Percentiles rank a stretch among this genome's conserved stretches.
phyloP scores from a whole-genome alignment of 164 flowering plant genomes.

The Hamamelis virginiana region DNA sequence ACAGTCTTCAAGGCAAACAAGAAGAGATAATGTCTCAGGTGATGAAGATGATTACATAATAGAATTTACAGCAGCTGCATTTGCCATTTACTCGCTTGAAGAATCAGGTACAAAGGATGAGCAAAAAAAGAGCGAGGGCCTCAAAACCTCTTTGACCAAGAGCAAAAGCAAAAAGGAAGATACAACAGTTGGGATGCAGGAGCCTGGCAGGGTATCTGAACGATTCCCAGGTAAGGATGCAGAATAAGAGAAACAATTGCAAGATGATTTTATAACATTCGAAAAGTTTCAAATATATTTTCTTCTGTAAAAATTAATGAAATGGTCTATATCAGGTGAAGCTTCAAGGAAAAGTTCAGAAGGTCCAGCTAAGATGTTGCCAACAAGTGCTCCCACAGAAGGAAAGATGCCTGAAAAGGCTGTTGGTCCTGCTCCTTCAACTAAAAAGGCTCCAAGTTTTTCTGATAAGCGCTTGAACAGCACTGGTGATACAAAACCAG shows the following conservation, averaged over 20 bases:
- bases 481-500: conserved; percentile 6
- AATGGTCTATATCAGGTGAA: conserved; percentile 29
- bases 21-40: conserved; percentile 25
- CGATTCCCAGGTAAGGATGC: conserved; percentile 22
- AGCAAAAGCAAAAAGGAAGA: conserved; percentile 30
- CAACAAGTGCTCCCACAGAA: conserved; percentile 15
- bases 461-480: conserved; percentile 11
- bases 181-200: background rate
- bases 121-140: conserved; percentile 16
- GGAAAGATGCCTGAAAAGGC: conserved; percentile 20
- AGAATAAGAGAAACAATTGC: no score
- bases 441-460: conserved; percentile 20
- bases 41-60: conserved; percentile 34
- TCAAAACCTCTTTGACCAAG: conserved; percentile 21
- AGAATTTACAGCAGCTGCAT: conserved; percentile 73
- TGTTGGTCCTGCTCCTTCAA: conserved; percentile 15
- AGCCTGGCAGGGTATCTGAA: conserved; percentile 15
- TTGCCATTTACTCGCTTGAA: conserved; percentile 44
- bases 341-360: conserved; percentile 28
- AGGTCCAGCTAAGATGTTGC: conserved; percentile 14
- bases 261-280: no score
- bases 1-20: conserved; percentile 45
- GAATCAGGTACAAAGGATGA: conserved; percentile 24
- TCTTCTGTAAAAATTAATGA: background rate
- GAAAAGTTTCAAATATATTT: background rate